phyloP scores from a whole-genome alignment of 2,329 filamentous ascomycete genomes.

The Coniochaeta ligniaria region DNA sequence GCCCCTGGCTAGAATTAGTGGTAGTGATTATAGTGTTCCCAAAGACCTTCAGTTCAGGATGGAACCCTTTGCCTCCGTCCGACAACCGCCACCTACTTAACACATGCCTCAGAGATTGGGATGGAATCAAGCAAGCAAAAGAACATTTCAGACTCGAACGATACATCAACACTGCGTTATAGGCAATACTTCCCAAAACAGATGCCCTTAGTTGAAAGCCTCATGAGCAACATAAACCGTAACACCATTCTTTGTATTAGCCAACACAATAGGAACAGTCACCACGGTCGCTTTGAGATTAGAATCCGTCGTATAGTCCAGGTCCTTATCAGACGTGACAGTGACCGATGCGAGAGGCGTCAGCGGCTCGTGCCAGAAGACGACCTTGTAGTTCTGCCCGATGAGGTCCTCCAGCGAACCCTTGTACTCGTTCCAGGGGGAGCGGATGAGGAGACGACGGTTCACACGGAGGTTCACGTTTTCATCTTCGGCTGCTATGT shows the following conservation, averaged over 20 bases:
- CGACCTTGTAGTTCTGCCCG: background rate
- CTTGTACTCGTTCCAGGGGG: background rate
- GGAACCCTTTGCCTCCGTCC: too few species aligned
- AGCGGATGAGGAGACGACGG: background rate
- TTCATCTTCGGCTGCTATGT: background rate
- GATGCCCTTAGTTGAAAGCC: background rate
- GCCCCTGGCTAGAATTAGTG: too few species aligned
- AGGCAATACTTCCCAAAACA: background rate
- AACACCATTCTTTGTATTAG: background rate
- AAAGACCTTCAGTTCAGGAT: too few species aligned
- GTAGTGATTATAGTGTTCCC: too few species aligned
- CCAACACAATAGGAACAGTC: background rate
- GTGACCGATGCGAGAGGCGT: background rate
- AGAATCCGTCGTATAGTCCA: background rate
- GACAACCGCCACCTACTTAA: too few species aligned
- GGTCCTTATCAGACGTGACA: background rate
- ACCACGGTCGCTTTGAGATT: background rate
- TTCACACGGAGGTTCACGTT: background rate
- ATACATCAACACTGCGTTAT: too few species aligned
- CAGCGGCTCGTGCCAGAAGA: slow-evolving; percentile 1
- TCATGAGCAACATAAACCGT: background rate
- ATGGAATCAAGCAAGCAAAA: too few species aligned
- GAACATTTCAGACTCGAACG: too few species aligned
- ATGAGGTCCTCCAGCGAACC: background rate
- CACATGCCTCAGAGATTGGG: too few species aligned